A percentile compares a stretch with the other conserved stretches of the same genome.
phyloP scores from a whole-genome alignment of 2,329 filamentous ascomycete species.

The Colletotrichum orbiculare region DNA sequence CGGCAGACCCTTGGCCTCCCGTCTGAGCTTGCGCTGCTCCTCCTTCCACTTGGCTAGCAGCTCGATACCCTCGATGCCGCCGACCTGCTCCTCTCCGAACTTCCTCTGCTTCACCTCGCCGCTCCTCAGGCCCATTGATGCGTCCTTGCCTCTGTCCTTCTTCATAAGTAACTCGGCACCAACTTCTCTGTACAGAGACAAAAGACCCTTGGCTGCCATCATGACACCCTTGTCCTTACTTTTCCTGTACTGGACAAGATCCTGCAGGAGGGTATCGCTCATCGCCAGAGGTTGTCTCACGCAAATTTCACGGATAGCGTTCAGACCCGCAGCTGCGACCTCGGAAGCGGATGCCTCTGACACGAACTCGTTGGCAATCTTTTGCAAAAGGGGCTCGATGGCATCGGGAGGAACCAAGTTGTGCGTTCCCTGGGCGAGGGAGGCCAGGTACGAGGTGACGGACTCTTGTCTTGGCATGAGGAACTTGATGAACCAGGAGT shows the following conservation, averaged over 20 bases:
- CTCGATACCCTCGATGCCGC: slow-evolving; percentile 91
- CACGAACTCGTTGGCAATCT: slow-evolving; percentile 98
- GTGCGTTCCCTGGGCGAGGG: slow-evolving; percentile 90
- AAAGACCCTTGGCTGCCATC: slow-evolving; percentile 94
- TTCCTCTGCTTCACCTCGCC: slow-evolving; percentile 81
- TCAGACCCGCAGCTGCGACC: slow-evolving; percentile 90
- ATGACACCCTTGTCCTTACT: slow-evolving; percentile 99
- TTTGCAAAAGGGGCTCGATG: slow-evolving; percentile 88
- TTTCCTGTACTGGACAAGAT: slow-evolving; percentile 94
- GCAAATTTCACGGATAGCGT: slow-evolving; percentile 95
- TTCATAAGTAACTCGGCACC: slow-evolving; percentile 90
- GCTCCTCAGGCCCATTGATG: slow-evolving; percentile 81
- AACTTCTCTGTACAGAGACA: slow-evolving; percentile 91
- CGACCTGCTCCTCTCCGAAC: slow-evolving; percentile 84
- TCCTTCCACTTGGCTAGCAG: slow-evolving; percentile 94
- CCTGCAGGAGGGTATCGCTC: slow-evolving; percentile 94
- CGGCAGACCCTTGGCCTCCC: slow-evolving; percentile 74
- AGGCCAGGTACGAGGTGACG: slow-evolving; percentile 93
- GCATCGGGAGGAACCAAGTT: slow-evolving; percentile 92
- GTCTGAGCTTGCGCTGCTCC: slow-evolving; percentile 82
- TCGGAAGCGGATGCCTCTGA: slow-evolving; percentile 92
- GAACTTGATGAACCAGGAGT: slow-evolving; percentile 96
- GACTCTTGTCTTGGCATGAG: slow-evolving; percentile 88
- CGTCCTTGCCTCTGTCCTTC: slow-evolving; percentile 91
- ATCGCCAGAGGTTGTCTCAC: slow-evolving; percentile 94